Percentiles rank a stretch among this genome's conserved stretches.
Evolutionary conservation across 2,329 filamentous ascomycete species (phyloP).

Genomic region (Sporothrix curviconia): DNA sequence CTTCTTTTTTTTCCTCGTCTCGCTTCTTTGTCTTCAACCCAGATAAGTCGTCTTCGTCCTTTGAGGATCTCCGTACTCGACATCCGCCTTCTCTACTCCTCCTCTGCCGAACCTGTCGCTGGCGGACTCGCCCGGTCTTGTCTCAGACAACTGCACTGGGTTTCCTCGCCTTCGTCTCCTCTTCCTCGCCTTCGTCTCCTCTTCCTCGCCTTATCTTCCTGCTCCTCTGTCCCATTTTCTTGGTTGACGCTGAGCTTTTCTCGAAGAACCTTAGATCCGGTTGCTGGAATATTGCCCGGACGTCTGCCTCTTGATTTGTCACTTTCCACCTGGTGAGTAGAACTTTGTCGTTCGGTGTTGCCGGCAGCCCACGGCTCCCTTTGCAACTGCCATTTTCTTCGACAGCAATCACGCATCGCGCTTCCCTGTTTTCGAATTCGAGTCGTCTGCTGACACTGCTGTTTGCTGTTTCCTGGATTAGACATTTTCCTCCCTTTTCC

Average conservation of each 20-base stretch:
- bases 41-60: no score
- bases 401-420: no score
- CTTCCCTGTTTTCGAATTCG: not conserved
- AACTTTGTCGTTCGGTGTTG: not conserved
- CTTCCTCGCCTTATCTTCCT: not conserved
- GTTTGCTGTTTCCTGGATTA: not conserved
- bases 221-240: slow-evolving; percentile 1
- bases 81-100: not conserved
- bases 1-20: not conserved
- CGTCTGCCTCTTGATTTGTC: slow-evolving; percentile 12
- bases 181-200: not conserved
- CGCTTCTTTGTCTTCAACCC: not conserved
- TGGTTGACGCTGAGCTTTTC: not conserved
- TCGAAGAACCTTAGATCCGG: slow-evolving; percentile 18
- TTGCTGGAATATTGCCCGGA: slow-evolving; percentile 29
- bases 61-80: no score
- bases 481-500: not conserved
- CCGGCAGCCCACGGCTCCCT: no score
- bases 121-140: slow-evolving; percentile 21
- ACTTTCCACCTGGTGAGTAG: slow-evolving; percentile 1
- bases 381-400: not conserved
- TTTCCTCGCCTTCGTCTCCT: not conserved
- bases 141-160: slow-evolving; percentile 22
- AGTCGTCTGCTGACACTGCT: not conserved
- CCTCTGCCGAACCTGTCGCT: slow-evolving; percentile 9